Evolutionary conservation across 352 stramenopile species (phyloP), one percentile per base, ranked within the genome.

Genomic region (Phytophthora pisi): DNA sequence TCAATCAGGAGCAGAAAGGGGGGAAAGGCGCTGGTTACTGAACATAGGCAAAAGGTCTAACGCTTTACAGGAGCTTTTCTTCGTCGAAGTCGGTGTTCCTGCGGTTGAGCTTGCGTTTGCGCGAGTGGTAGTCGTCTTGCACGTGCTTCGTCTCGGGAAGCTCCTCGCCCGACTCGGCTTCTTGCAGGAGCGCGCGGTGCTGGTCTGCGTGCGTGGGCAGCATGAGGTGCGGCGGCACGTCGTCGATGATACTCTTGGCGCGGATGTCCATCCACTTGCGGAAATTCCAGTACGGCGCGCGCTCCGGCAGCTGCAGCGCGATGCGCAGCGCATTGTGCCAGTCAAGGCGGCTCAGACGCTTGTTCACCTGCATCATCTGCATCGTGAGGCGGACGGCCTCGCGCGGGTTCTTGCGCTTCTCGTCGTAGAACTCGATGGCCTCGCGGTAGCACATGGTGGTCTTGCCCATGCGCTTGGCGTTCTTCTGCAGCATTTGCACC

Each of bases 351-450:
- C 84, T 92, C 66, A 94, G 64, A 1, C 81, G 82, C 58, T 87
- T 78, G 61, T 94, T 94, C 57, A 81, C 58, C 65, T 92, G 81
- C 86, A 94, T 94, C 86, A 94, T 94, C 64, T 90, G 82, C 84
- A 93, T 94, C n/a, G 77, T 87, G 16, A 91, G 64, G 8, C 82
- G 84, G 36, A 88, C 89, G 1, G 84, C 86, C 54, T 86, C 77
- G 20, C 81, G 79, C 34, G 77, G 70, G 57, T 94, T 84, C 51
- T 92, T 86, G 43, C 75, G 74, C 43, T 81, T 77, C 18, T 91
- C 79, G 30, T 76, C 81, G 50, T 88, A 89, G 54, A 91, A 81
- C 11, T 75, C 46, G 51, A 94, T 94, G 43, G 85, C 61, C 51
- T 90, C 82, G 15, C 86, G 86, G 64, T 92, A 94, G 65, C 82